phyloP scores from a whole-genome alignment of 2,329 filamentous ascomycete species.

The Balansia obtecta region DNA sequence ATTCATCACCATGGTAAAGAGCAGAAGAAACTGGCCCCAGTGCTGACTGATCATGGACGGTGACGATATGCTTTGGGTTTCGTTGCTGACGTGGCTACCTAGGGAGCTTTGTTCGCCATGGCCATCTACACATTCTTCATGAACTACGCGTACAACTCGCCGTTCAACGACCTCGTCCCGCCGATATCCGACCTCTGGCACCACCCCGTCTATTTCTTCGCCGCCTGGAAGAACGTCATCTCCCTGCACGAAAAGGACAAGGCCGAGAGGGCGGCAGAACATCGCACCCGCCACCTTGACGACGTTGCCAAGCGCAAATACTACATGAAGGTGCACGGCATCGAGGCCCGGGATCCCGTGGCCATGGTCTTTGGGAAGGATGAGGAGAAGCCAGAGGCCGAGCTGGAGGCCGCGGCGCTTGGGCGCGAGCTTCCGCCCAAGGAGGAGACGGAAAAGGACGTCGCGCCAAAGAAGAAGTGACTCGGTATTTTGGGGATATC shows the following conservation, averaged over 20 bases:
- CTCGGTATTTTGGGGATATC: conserved; percentile 60
- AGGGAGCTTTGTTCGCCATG: conserved; percentile 57
- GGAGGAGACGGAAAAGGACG: conserved; percentile 15
- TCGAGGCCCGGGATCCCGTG: conserved; percentile 51
- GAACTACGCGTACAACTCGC: conserved; percentile 69
- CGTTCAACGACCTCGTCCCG: conserved; percentile 69
- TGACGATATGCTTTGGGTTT: neutral
- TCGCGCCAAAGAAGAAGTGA: conserved; percentile 56
- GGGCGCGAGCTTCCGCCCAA: conserved; percentile 22
- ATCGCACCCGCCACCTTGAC: conserved; percentile 60
- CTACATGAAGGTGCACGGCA: conserved; percentile 75
- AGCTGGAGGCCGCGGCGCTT: conserved; percentile 23
- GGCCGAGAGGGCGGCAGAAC: conserved; percentile 55
- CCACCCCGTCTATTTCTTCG: conserved; percentile 56
- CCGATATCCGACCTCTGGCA: conserved; percentile 53
- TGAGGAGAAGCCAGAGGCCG: conserved; percentile 22
- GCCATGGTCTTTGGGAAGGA: conserved; percentile 29
- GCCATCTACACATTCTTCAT: conserved; percentile 61
- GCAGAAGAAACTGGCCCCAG: too few species aligned
- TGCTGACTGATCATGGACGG: too few species aligned
- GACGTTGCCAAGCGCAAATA: conserved; percentile 79
- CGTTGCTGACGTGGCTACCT: neutral
- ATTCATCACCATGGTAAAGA: conserved; percentile 68
- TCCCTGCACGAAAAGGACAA: conserved; percentile 64
- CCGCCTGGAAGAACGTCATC: conserved; percentile 58